Evolutionary conservation across 192 early-diverging fungal genomes (phyloP).

Genomic region (Backusella westeae): DNA sequence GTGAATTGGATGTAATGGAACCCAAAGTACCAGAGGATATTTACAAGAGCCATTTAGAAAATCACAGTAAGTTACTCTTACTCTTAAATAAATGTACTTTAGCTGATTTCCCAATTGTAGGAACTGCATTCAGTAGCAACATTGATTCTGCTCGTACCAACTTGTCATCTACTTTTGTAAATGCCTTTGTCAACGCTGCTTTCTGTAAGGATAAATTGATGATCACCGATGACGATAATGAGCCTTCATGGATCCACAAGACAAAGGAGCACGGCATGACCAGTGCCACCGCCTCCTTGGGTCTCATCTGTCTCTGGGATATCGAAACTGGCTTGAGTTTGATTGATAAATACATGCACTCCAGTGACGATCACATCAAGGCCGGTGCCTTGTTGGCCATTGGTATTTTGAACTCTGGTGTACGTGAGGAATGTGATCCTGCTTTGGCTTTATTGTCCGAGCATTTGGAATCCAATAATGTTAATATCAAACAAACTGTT

Average conservation of each 20-base stretch:
- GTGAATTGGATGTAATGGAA: constrained; percentile 93
- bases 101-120: constrained; percentile 26
- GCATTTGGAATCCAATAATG: constrained; percentile 63
- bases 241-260: constrained; percentile 89
- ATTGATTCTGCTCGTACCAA: constrained; percentile 96
- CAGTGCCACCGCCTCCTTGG: constrained; percentile 92
- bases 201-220: constrained; percentile 93
- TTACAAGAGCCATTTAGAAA: constrained; percentile 96
- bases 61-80: constrained; percentile 57
- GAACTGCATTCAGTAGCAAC: constrained; percentile 57
- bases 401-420: constrained; percentile 87
- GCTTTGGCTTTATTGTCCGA: constrained; percentile 88
- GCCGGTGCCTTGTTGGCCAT: constrained; percentile 94
- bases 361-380: constrained; percentile 84
- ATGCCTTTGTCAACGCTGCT: constrained; percentile 98
- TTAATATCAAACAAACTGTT: constrained; percentile 68
- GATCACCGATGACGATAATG: constrained; percentile 65
- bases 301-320: constrained; percentile 93
- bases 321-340: constrained; percentile 85
- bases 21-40: constrained; percentile 97
- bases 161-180: constrained; percentile 96
- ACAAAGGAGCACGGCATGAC: constrained; percentile 98
- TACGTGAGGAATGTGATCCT: constrained; percentile 89
- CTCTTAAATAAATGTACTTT: no score
- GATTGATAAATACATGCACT: constrained; percentile 95